phyloP scores from a whole-genome alignment of 345 rosid genomes.

The Cardamine occulta region DNA sequence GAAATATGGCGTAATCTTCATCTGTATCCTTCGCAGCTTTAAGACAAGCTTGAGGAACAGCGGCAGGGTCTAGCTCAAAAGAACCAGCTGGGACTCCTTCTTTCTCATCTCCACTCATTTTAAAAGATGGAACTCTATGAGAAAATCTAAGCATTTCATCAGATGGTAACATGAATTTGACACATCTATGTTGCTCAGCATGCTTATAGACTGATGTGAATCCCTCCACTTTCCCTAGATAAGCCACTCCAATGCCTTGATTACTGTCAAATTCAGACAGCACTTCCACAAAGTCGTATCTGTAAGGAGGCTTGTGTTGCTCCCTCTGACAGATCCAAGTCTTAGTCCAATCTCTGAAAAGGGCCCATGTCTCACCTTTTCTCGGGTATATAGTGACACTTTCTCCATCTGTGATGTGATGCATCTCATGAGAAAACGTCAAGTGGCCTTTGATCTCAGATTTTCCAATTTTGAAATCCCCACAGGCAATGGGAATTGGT shows the following conservation, averaged over 20 bases:
- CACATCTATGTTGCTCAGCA: conserved; percentile 29
- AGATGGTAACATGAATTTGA: conserved; percentile 37
- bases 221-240: conserved; percentile 64
- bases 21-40: not conserved
- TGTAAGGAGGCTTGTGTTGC: conserved; percentile 50
- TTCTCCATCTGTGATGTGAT: conserved; percentile 19
- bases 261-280: conserved; percentile 47
- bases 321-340: conserved; percentile 25
- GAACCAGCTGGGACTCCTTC: conserved; percentile 67
- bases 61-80: conserved; percentile 76
- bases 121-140: conserved; percentile 66
- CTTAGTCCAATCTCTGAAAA: conserved; percentile 66
- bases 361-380: conserved; percentile 87
- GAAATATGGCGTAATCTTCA: not conserved
- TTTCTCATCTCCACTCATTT: conserved; percentile 66
- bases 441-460: conserved; percentile 39
- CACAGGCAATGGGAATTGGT: conserved; percentile 61
- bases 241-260: conserved; percentile 63
- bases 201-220: conserved; percentile 63
- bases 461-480: conserved; percentile 50
- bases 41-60: conserved; percentile 50
- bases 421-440: conserved; percentile 72
- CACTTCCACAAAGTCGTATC: conserved; percentile 68
- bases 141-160: conserved; percentile 65
- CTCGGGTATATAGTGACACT: conserved; percentile 53